Evolutionary conservation across 306 rosid species (phyloP), one percentile per base, ranked within the genome.

Genomic region (Cucurbita pepo): DNA sequence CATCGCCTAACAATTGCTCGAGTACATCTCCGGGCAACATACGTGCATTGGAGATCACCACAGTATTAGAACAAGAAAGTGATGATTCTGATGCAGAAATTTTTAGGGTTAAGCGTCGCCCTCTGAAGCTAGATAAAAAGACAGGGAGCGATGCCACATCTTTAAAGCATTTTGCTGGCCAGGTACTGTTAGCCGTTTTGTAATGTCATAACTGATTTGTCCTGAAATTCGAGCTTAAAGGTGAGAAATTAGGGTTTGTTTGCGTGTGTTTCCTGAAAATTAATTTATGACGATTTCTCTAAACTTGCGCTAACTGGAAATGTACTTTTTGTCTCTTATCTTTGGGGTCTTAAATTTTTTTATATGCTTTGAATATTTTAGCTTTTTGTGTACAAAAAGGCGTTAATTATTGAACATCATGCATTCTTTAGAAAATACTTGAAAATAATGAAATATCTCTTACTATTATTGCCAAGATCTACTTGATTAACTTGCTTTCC

Each of bases 71-170:
- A 77, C 82, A 75, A 1, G 90, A 84, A 55, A 85, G 92, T 74
- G 96, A 89, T 75, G 89, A 83, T 82, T 95, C 99, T 51, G 99
- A 95, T 79, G 83, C 92, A 18, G 99, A 87, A 73, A 86, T 85
- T 59, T 95, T 95, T 82, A 81, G 99, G 84, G 99, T 88, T 71
- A 95, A 95, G 79, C 92, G 99, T 30, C 95, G 96, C 70, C 80
- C 98, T 40, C 77, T 82, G 78, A 91, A 86, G 86, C 81, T 86
- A 56, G 89, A 91, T 71, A 95, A 81, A 78, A 86, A 88, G 76
- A 80, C 65, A 52, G 41, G 77, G 60, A 82, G 67, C 60, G 82
- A 84, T 62, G 74, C 30, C 74, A 41, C 51, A 66, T 76, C 83
- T 76, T 53, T 71, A 25, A 85, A 79, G 78, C 88, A 83, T 78